Percentiles rank a stretch among this genome's conserved stretches.
phyloP scores from a whole-genome alignment of 2,329 filamentous ascomycete genomes.

The Bisporella sp. region DNA sequence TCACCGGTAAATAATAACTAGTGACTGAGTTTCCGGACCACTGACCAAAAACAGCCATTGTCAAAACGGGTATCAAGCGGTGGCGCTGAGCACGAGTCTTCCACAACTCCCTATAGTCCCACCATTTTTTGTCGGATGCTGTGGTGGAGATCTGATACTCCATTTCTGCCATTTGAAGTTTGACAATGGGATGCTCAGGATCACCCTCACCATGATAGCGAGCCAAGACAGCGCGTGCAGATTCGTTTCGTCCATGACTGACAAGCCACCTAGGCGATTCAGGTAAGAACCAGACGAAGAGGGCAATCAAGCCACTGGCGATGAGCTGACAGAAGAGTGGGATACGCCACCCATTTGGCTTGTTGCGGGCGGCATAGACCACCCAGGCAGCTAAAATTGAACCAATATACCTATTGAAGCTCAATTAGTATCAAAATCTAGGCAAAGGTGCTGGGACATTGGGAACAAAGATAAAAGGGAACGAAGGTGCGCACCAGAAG shows the following conservation, averaged over 20 bases:
- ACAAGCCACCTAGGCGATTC: slow-evolving; percentile 51
- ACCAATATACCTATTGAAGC: slow-evolving; percentile 1
- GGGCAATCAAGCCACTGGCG: slow-evolving; percentile 5
- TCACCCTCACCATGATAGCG: slow-evolving; percentile 45
- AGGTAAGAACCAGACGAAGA: slow-evolving; percentile 40
- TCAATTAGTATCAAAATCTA: no score
- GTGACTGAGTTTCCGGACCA: slow-evolving; percentile 11
- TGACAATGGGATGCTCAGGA: slow-evolving; percentile 13
- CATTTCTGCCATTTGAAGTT: slow-evolving; percentile 18
- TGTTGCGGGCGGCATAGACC: slow-evolving; percentile 20
- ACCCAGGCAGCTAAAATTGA: slow-evolving; percentile 15
- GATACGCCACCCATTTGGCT: slow-evolving; percentile 20
- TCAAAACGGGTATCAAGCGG: slow-evolving; percentile 16
- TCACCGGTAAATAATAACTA: slow-evolving; percentile 19
- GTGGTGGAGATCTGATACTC: slow-evolving; percentile 11
- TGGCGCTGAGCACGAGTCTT: slow-evolving; percentile 14
- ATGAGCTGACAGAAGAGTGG: slow-evolving; percentile 25
- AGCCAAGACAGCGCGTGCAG: slow-evolving; percentile 46
- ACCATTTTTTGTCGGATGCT: slow-evolving; percentile 21
- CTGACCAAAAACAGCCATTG: slow-evolving; percentile 21
- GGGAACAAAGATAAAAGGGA: background rate
- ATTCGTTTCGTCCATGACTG: slow-evolving; percentile 44
- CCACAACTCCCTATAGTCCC: slow-evolving; percentile 18
- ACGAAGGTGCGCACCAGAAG: slow-evolving; percentile 18
- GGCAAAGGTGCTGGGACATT: background rate